Percentiles rank a stretch among this genome's conserved stretches.
These are phyloP conservation scores for Hypoxylon crocopeplum DNA, from an alignment of 495 filamentous ascomycete genomes.

Conservation along the genomic window DNA sequence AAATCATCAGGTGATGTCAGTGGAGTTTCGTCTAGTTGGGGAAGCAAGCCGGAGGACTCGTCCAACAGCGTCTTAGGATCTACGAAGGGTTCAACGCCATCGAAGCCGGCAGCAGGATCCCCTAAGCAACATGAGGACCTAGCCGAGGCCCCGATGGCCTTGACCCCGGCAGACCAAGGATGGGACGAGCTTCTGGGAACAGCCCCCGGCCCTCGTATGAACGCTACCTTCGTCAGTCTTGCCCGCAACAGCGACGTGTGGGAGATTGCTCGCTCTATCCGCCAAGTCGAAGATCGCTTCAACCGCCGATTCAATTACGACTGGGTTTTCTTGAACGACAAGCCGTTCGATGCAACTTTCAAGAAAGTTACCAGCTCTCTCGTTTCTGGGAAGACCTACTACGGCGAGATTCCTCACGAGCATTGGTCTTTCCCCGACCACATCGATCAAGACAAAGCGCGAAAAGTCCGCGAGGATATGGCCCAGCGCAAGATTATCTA, in stretches of 20 bases:
- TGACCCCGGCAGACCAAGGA: constrained; percentile 52
- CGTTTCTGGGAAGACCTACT: constrained; percentile 88
- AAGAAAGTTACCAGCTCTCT: constrained; percentile 88
- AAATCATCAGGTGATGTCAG: constrained; percentile 27
- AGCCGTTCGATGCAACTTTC: constrained; percentile 89
- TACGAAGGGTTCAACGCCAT: constrained; percentile 33
- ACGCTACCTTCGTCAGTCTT: constrained; percentile 95
- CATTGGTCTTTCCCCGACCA: constrained; percentile 90
- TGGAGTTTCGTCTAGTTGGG: constrained; percentile 25
- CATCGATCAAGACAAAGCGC: constrained; percentile 86
- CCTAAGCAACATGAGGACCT: constrained; percentile 44
- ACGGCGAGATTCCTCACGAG: constrained; percentile 82
- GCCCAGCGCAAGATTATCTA: constrained; percentile 87
- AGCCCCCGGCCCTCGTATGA: constrained; percentile 72
- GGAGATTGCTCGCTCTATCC: constrained; percentile 95
- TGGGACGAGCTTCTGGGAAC: constrained; percentile 60
- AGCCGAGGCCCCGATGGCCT: constrained; percentile 58
- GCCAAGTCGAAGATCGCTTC: constrained; percentile 95
- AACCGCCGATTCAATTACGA: constrained; percentile 96
- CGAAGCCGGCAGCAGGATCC: constrained; percentile 44
- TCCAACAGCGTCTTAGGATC: constrained; percentile 32
- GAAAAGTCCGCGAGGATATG: constrained; percentile 84
- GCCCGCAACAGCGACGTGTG: constrained; percentile 92
- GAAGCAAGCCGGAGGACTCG: constrained; percentile 34
- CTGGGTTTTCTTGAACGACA: constrained; percentile 98